Evolutionary conservation across 2,329 filamentous ascomycete genomes (phyloP).

Genomic region (Emericellopsis atlantica): DNA sequence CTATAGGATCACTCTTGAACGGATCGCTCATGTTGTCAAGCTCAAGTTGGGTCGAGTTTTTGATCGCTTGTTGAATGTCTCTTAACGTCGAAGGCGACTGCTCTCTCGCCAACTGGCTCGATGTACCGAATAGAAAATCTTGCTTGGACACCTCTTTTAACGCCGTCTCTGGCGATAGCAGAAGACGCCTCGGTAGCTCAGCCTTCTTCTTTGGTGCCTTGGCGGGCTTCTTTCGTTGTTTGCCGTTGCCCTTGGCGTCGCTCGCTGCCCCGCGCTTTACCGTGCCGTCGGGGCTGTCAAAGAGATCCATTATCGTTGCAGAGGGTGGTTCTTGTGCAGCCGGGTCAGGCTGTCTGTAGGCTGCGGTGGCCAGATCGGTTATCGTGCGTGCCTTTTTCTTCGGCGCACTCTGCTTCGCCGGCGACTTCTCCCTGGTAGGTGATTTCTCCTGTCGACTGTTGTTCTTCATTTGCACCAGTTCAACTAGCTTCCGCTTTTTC

Average conservation of each 20-base stretch:
- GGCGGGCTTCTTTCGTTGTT: conserved; percentile 12
- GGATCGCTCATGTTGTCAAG: background rate
- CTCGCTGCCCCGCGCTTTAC: conserved; percentile 5
- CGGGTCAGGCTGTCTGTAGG: conserved; percentile 31
- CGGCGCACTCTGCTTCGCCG: conserved; percentile 35
- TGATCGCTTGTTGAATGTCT: conserved; percentile 49
- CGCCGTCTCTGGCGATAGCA: conserved; percentile 60
- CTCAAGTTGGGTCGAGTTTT: conserved; percentile 36
- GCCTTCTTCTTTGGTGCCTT: conserved; percentile 25
- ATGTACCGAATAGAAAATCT: conserved; percentile 75
- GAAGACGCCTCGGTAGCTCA: conserved; percentile 26
- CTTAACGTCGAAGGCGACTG: conserved; percentile 55
- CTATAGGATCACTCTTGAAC: background rate
- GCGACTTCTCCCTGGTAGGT: conserved; percentile 13
- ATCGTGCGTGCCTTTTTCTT: conserved; percentile 67
- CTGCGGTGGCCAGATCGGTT: conserved; percentile 63
- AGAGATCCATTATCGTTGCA: conserved; percentile 30
- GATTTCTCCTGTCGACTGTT: conserved; percentile 7
- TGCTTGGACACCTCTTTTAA: conserved; percentile 53
- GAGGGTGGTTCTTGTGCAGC: conserved; percentile 14
- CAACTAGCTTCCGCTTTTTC: conserved; percentile 44
- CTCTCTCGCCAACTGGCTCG: conserved; percentile 66
- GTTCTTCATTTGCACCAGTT: conserved; percentile 27
- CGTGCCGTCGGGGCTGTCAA: conserved; percentile 14
- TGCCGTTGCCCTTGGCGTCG: conserved; percentile 11